These are phyloP conservation scores for Pythium dissimile DNA, from an alignment of 352 stramenopile species.

Conservation along the genomic window DNA sequence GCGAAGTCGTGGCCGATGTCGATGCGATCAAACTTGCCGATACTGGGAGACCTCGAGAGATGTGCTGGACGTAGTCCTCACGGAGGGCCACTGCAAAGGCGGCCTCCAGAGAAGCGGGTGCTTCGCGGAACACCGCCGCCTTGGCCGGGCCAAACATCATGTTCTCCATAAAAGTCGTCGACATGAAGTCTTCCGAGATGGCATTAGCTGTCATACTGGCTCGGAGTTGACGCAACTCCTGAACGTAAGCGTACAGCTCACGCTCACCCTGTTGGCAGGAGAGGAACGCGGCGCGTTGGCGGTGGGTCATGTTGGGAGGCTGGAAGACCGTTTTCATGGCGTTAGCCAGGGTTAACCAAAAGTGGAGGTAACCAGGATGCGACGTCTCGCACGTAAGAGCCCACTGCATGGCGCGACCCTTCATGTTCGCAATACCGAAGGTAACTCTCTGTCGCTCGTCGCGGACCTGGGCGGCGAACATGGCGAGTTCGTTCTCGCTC, in stretches of 20 bases:
- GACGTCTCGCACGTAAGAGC: constrained; percentile 12
- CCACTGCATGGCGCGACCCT: constrained; percentile 18
- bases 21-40: neutral
- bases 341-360: neutral
- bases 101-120: neutral
- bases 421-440: constrained; percentile 16
- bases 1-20: neutral
- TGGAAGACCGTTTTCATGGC: constrained; percentile 14
- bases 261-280: constrained; percentile 18
- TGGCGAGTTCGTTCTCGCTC: constrained; percentile 21
- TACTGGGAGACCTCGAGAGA: neutral
- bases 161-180: neutral
- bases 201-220: neutral
- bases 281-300: constrained; percentile 21
- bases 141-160: neutral
- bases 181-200: constrained; percentile 1
- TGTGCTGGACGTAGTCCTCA: neutral
- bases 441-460: constrained; percentile 15
- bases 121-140: constrained; percentile 2
- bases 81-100: constrained; percentile 1
- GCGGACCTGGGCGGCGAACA: constrained; percentile 2
- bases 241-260: constrained; percentile 11
- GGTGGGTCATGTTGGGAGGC: constrained; percentile 20
- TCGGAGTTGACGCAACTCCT: constrained; percentile 17
- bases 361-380: constrained; percentile 15